Evolutionary conservation across 2,329 filamentous ascomycete genomes (phyloP).

Genomic region (Myriosclerotinia duriaeana): DNA sequence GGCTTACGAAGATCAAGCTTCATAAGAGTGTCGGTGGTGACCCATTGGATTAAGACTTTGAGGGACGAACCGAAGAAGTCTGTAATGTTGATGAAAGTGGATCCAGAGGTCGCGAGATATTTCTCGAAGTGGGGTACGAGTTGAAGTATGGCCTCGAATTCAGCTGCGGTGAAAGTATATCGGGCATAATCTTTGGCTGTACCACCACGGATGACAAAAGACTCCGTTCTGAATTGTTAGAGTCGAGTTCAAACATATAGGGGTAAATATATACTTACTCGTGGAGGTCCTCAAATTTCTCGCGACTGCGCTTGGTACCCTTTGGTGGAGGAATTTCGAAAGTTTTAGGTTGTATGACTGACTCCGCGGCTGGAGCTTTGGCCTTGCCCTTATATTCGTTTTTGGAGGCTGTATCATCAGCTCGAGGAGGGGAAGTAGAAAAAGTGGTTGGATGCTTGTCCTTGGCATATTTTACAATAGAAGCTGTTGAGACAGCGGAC

Average conservation of each 20-base stretch:
- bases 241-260: fast-evolving
- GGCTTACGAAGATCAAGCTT: background rate
- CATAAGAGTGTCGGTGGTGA: background rate
- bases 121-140: background rate
- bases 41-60: background rate
- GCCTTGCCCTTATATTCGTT: fast-evolving
- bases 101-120: background rate
- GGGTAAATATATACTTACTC: background rate
- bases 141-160: background rate
- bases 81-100: background rate
- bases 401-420: too few species aligned
- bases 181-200: background rate
- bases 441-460: background rate
- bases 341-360: background rate
- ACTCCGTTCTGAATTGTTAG: background rate
- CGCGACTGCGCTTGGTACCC: background rate
- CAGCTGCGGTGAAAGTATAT: background rate
- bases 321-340: background rate
- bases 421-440: background rate
- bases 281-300: background rate
- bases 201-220: background rate
- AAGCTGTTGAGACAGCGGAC: background rate
- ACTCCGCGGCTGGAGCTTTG: background rate
- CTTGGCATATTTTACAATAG: fast-evolving
- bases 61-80: background rate